Evolutionary conservation across 2,329 filamentous ascomycete genomes (phyloP).

Genomic region (Blumeria hordei): DNA sequence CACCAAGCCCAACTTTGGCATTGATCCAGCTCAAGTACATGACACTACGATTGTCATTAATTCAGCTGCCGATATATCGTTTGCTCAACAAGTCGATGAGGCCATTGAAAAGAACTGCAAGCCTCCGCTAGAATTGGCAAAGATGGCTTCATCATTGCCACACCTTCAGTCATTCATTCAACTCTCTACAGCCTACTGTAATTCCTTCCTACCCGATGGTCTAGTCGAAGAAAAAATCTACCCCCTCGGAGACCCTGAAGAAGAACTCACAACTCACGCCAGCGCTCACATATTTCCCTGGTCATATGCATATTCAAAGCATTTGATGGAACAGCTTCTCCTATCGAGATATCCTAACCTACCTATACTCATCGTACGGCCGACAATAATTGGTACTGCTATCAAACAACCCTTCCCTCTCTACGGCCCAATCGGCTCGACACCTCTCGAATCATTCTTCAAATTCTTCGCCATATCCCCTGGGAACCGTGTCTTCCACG

Average conservation of each 20-base stretch:
- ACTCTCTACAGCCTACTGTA: conserved; percentile 2
- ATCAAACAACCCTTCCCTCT: conserved; percentile 2
- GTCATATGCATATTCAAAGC: conserved; percentile 4
- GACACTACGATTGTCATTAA: conserved; percentile 3
- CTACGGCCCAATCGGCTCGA: conserved; percentile 3
- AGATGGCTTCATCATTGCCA: neutral
- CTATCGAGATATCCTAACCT: conserved; percentile 2
- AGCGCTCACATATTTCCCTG: conserved; percentile 2
- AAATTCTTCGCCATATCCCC: neutral
- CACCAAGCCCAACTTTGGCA: conserved; percentile 3
- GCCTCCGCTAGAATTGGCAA: conserved; percentile 2
- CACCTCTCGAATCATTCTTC: conserved; percentile 2
- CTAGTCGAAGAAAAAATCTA: conserved; percentile 3
- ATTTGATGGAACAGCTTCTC: conserved; percentile 3
- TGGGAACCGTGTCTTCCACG: conserved; percentile 2
- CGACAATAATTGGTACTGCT: conserved; percentile 3
- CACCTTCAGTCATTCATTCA: conserved; percentile 3
- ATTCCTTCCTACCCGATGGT: conserved; percentile 2
- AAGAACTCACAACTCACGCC: conserved; percentile 1
- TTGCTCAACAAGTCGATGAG: neutral
- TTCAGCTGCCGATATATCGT: conserved; percentile 3
- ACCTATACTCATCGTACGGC: conserved; percentile 4
- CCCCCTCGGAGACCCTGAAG: conserved; percentile 2
- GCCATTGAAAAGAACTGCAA: conserved; percentile 3
- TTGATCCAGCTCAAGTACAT: conserved; percentile 2